phyloP scores from a whole-genome alignment of 306 rosid genomes.

The Vigna hirtella region DNA sequence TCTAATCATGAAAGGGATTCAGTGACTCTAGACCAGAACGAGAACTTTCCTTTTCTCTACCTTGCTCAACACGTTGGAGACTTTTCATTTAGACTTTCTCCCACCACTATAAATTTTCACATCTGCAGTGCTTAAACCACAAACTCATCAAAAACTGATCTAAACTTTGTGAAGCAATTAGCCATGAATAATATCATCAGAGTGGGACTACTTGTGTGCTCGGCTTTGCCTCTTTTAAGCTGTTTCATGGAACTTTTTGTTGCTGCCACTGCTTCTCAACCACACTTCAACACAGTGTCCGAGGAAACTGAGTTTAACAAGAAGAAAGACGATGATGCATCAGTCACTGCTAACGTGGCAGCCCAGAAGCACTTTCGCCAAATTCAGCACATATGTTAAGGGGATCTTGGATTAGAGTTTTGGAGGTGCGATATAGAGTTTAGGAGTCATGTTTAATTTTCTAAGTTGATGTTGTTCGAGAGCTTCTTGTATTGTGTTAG shows the following conservation, averaged over 20 bases:
- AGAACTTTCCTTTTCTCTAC: slow-evolving; percentile 10
- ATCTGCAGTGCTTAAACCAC: background rate
- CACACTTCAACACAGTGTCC: slow-evolving; percentile 23
- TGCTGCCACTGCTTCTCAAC: slow-evolving; percentile 38
- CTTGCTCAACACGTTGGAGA: slow-evolving; percentile 36
- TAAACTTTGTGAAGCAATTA: background rate
- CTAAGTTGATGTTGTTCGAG: slow-evolving; percentile 1
- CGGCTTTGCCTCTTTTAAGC: slow-evolving; percentile 43
- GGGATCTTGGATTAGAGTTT: background rate
- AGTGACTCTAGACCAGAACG: slow-evolving; percentile 17
- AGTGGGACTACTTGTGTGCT: slow-evolving; percentile 33
- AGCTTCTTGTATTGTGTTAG: background rate
- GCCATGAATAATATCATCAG: slow-evolving; percentile 46
- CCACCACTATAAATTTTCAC: slow-evolving; percentile 36
- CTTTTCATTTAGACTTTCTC: slow-evolving; percentile 10
- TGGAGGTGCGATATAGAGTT: background rate
- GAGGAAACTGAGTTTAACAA: slow-evolving; percentile 28
- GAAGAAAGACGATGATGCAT: slow-evolving; percentile 43
- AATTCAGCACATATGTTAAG: slow-evolving; percentile 46
- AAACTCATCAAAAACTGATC: background rate
- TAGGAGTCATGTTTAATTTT: background rate
- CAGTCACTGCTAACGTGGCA: slow-evolving; percentile 42
- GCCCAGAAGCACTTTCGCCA: slow-evolving; percentile 55
- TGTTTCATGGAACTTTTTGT: slow-evolving; percentile 40
- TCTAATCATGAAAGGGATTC: background rate